Conservation (phyloP, 2,329 filamentous ascomycete species). For the Keithomyces neogunnii region DNA sequence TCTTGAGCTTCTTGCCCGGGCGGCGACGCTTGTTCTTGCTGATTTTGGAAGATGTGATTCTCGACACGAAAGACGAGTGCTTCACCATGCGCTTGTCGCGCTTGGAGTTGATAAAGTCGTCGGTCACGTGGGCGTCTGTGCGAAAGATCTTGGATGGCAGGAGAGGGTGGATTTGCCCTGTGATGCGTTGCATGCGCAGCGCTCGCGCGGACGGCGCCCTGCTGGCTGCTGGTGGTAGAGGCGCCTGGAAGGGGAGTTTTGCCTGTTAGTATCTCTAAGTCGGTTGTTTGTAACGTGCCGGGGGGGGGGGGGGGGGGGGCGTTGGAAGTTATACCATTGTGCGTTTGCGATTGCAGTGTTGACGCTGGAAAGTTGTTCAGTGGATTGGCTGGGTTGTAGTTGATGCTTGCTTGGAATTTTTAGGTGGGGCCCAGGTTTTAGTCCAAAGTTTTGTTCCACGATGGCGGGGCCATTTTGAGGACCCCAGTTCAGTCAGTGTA, state of each 20-base stretch:
- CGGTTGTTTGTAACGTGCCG: background rate
- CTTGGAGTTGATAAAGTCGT: constrained; percentile 63
- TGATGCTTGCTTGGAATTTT: background rate
- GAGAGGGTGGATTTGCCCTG: constrained; percentile 39
- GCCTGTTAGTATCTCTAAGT: background rate
- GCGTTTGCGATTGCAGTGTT: background rate
- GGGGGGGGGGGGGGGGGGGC: background rate
- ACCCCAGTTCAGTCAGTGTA: too few relatives aligned
- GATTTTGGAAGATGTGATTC: constrained; percentile 53
- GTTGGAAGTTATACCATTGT: background rate
- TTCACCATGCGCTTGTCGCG: constrained; percentile 77
- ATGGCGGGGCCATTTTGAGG: too few relatives aligned
- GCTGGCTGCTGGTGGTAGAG: constrained; percentile 26
- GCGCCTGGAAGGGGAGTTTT: constrained; percentile 13
- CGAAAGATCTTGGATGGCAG: constrained; percentile 45
- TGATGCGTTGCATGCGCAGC: constrained; percentile 44
- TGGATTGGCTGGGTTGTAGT: background rate
- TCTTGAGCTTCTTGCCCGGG: constrained; percentile 69
- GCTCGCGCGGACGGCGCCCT: constrained; percentile 50
- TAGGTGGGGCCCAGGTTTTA: background rate
- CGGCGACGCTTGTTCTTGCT: constrained; percentile 29
- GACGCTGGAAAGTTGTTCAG: background rate
- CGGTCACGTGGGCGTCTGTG: constrained; percentile 39
- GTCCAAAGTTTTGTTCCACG: background rate
- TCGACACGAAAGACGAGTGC: constrained; percentile 69